phyloP scores from a whole-genome alignment of 345 rosid genomes.

The Trapa incisa region DNA sequence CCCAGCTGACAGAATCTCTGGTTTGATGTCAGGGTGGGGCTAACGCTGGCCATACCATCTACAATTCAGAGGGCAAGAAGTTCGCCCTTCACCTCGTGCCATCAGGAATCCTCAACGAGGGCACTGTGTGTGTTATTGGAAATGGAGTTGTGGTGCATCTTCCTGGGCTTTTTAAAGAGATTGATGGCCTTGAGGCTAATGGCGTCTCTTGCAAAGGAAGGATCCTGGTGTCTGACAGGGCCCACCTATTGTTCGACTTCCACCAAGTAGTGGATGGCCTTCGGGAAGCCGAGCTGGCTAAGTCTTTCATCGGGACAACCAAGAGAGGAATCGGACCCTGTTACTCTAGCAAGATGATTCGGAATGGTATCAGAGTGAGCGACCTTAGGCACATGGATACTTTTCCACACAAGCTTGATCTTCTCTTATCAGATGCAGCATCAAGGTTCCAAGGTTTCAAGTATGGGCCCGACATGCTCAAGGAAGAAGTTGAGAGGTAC shows the following conservation, averaged over 20 bases:
- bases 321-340: constrained; percentile 89
- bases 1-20: not conserved
- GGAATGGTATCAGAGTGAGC: constrained; percentile 85
- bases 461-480: constrained; percentile 61
- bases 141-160: constrained; percentile 92
- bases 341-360: constrained; percentile 69
- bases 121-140: constrained; percentile 77
- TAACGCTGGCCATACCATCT: constrained; percentile 96
- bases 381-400: constrained; percentile 93
- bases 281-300: constrained; percentile 79
- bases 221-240: constrained; percentile 84
- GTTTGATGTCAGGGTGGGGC: constrained; percentile 71
- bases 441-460: constrained; percentile 61
- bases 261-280: constrained; percentile 83
- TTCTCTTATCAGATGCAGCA: constrained; percentile 63
- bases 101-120: constrained; percentile 84
- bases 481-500: constrained; percentile 72
- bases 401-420: constrained; percentile 76
- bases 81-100: constrained; percentile 96
- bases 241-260: constrained; percentile 86
- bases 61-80: constrained; percentile 81
- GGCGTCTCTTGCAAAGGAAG: constrained; percentile 82
- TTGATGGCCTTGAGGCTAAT: constrained; percentile 67
- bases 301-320: constrained; percentile 86
- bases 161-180: constrained; percentile 74